phyloP scores from a whole-genome alignment of 768 basidiomycete species.

The Boletus rubescentipes region DNA sequence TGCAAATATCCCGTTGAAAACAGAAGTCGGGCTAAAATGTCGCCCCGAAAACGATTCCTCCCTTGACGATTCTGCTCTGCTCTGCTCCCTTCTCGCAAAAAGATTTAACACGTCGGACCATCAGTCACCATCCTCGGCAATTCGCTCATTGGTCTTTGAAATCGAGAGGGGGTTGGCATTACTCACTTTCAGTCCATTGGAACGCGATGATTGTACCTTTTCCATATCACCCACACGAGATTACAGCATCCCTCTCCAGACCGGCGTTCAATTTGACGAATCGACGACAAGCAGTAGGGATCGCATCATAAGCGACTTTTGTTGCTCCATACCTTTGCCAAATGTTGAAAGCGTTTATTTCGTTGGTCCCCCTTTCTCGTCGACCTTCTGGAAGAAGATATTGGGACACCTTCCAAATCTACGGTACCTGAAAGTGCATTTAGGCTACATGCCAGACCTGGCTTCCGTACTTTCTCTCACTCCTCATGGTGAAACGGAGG shows the following conservation, averaged over 20 bases:
- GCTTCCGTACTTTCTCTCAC: neutral
- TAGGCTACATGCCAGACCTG: neutral
- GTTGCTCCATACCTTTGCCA: neutral
- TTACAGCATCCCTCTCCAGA: too few relatives aligned
- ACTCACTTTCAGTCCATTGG: neutral
- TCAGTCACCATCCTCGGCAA: too few relatives aligned
- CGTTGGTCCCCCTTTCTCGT: neutral
- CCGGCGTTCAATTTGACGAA: too few relatives aligned
- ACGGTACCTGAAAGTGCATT: neutral
- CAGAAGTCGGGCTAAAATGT: neutral
- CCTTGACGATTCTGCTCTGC: neutral
- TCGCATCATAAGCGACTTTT: neutral
- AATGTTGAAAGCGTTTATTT: neutral
- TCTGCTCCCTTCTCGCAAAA: too few relatives aligned
- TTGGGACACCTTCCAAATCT: neutral
- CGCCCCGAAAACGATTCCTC: neutral
- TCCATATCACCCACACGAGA: too few relatives aligned
- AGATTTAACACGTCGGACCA: too few relatives aligned
- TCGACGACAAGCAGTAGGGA: neutral
- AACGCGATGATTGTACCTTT: neutral
- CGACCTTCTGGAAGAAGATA: slow-evolving; percentile 1
- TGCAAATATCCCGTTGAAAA: neutral
- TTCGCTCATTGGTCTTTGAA: neutral
- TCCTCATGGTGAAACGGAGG: too few relatives aligned
- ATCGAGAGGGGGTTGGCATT: neutral